Percentiles rank a stretch among this genome's conserved stretches.
Conservation (phyloP, 345 rosid species). For the Eutrema japonicum region DNA sequence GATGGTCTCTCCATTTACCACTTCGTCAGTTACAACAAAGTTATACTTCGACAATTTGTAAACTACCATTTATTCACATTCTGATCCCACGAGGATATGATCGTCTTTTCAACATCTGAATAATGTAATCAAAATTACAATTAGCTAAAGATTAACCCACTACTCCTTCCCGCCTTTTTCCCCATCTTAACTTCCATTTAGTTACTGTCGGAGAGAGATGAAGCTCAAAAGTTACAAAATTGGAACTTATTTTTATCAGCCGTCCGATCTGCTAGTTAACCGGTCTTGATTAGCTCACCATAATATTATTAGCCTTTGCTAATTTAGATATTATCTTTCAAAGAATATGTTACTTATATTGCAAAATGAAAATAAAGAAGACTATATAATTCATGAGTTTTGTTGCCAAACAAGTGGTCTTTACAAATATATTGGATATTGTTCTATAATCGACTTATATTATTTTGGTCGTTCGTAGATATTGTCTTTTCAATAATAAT, state of each 20-base stretch:
- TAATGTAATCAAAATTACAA: not conserved
- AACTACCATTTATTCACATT: conserved; percentile 17
- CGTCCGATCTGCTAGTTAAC: conserved; percentile 8
- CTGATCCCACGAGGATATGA: not conserved
- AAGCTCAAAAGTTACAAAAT: conserved; percentile 35
- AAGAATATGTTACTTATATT: not conserved
- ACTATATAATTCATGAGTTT: conserved; percentile 2
- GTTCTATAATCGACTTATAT: conserved; percentile 16
- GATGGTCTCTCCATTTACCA: conserved; percentile 28
- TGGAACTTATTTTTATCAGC: conserved; percentile 8
- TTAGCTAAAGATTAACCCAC: conserved; percentile 17
- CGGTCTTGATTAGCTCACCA: conserved; percentile 16
- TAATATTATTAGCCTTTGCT: not conserved
- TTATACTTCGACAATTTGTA: not conserved
- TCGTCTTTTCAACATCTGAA: conserved; percentile 8
- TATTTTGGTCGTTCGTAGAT: conserved; percentile 7
- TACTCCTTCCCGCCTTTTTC: conserved; percentile 30
- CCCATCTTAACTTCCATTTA: conserved; percentile 5
- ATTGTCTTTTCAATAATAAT: conserved; percentile 1
- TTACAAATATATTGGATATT: conserved; percentile 19
- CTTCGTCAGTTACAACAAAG: conserved; percentile 32
- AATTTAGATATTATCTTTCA: not conserved
- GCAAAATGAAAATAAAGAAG: not conserved
- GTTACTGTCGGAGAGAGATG: conserved; percentile 21
- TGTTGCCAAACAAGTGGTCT: conserved; percentile 5